These are phyloP conservation scores for Fusarium pininemorale DNA, from an alignment of 2,329 filamentous ascomycete genomes.

Conservation along the genomic window DNA sequence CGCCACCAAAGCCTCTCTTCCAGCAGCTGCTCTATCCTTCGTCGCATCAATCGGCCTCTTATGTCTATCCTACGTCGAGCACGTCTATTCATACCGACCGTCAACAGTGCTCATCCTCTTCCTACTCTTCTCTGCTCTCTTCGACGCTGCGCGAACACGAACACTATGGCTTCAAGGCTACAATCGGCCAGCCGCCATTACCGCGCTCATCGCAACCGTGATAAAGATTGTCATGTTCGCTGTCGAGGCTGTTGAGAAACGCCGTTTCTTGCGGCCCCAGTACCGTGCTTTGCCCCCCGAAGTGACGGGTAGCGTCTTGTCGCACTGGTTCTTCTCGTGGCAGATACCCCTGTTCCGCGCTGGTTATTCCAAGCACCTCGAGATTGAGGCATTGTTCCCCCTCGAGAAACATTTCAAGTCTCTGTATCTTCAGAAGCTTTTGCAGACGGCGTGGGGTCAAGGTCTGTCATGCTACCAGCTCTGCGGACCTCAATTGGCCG, in stretches of 20 bases:
- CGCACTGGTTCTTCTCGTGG: conserved; percentile 33
- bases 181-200: conserved; percentile 1
- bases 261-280: conserved; percentile 9
- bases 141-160: conserved; percentile 18
- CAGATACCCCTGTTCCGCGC: conserved; percentile 14
- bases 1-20: conserved; percentile 15
- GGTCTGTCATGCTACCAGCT: background rate
- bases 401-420: conserved; percentile 29
- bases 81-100: conserved; percentile 29
- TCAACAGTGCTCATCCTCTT: conserved; percentile 31
- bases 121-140: conserved; percentile 18
- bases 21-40: conserved; percentile 12
- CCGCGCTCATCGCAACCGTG: conserved; percentile 13
- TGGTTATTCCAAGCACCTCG: conserved; percentile 20
- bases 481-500: accelerated
- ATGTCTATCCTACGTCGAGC: conserved; percentile 28
- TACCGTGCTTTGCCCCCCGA: conserved; percentile 14
- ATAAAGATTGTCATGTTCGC: conserved; percentile 13
- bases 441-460: conserved; percentile 18
- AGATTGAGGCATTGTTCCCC: conserved; percentile 14
- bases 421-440: conserved; percentile 10
- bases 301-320: conserved; percentile 16
- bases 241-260: conserved; percentile 24
- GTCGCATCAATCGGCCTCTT: conserved; percentile 18
- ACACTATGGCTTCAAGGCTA: conserved; percentile 34